Conservation (phyloP, 2,329 filamentous ascomycete species). For the Fusarium buxicola region DNA sequence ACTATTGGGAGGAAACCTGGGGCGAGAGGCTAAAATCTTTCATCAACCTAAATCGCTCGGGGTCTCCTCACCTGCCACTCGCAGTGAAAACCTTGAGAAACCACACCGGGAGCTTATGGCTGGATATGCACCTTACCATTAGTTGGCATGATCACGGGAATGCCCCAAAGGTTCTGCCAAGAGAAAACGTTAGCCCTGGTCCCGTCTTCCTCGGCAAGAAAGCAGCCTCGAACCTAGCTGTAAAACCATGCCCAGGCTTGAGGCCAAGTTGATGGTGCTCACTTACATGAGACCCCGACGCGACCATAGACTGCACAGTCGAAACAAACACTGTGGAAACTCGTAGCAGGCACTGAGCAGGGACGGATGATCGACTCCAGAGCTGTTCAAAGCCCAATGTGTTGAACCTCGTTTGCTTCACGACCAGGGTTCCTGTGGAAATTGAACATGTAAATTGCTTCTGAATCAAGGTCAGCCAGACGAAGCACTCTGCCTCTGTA, state of each 20-base stretch:
- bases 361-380: constrained; percentile 1
- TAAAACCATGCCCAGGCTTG: too few relatives aligned
- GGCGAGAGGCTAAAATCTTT: neutral
- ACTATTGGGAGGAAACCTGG: neutral
- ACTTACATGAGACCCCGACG: constrained; percentile 12
- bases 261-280: constrained; percentile 24
- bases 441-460: constrained; percentile 1
- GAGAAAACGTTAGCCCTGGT: too few relatives aligned
- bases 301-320: constrained; percentile 17
- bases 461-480: neutral
- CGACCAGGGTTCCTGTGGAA: constrained; percentile 24
- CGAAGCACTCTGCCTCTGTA: neutral
- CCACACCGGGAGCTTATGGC: neutral
- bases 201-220: neutral
- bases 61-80: too few relatives aligned
- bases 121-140: neutral
- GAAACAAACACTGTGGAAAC: constrained; percentile 8
- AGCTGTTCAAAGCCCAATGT: neutral
- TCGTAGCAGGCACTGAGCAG: neutral
- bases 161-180: too few relatives aligned
- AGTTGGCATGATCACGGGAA: neutral
- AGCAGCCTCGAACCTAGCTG: neutral
- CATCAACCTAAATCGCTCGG: too few relatives aligned
- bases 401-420: neutral
- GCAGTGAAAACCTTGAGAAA: neutral